Conservation (phyloP, 352 stramenopile species). For the Phytophthora pistaciae region DNA sequence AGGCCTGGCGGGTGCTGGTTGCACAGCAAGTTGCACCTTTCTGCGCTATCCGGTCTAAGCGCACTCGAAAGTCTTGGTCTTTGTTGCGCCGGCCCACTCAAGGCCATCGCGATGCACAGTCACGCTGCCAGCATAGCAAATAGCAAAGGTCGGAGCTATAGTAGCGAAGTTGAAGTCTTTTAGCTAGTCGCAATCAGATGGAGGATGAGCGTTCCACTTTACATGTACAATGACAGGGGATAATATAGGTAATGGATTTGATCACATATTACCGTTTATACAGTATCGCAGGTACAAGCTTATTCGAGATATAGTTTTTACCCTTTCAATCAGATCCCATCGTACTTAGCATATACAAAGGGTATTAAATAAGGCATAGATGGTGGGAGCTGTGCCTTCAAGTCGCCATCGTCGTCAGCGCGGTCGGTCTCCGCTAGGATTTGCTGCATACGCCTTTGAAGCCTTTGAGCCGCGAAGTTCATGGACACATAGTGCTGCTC, state of each 20-base stretch:
- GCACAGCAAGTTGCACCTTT: constrained; percentile 15
- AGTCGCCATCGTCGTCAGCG: constrained; percentile 32
- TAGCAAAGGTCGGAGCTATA: constrained; percentile 5
- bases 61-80: constrained; percentile 10
- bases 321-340: no score
- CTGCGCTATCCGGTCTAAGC: constrained; percentile 16
- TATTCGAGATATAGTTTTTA: no score
- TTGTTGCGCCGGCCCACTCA: not conserved
- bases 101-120: not conserved
- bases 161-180: constrained; percentile 5
- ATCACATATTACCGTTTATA: no score
- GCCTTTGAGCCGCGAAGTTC: not conserved
- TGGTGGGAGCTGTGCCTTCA: constrained; percentile 1
- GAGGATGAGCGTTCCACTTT: not conserved
- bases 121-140: constrained; percentile 6
- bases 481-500: not conserved
- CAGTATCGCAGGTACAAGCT: no score
- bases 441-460: constrained; percentile 12
- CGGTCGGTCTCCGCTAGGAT: constrained; percentile 18
- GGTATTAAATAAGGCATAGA: not conserved
- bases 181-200: constrained; percentile 17
- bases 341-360: not conserved
- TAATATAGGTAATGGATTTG: no score
- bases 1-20: constrained; percentile 25
- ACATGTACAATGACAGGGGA: no score